Evolutionary conservation across 306 rosid genomes (phyloP).

Genomic region (Casuarina equisetifolia): DNA sequence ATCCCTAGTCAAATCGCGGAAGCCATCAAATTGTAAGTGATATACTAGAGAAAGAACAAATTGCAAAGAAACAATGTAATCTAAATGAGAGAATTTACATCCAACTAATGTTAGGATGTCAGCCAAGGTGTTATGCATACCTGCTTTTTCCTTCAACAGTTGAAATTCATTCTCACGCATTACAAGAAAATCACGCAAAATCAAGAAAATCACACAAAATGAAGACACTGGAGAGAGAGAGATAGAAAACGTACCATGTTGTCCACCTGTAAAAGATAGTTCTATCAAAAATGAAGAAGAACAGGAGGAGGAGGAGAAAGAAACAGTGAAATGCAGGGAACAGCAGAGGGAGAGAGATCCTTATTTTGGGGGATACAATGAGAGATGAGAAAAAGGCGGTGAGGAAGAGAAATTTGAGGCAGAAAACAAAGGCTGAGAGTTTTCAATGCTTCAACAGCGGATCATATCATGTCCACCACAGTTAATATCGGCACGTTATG

Average conservation of each 20-base stretch:
- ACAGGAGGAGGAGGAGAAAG: conserved; percentile 18
- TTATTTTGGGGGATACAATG: conserved; percentile 42
- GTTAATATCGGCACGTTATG: not conserved
- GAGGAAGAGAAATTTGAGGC: conserved; percentile 61
- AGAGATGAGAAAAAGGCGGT: conserved; percentile 55
- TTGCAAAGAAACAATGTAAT: not conserved
- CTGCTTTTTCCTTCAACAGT: not conserved
- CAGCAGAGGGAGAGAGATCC: conserved; percentile 55
- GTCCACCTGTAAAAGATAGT: conserved; percentile 27
- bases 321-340: conserved; percentile 26
- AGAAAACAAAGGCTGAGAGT: conserved; percentile 57
- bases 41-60: not conserved
- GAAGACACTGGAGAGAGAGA: conserved; percentile 8
- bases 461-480: conserved; percentile 30
- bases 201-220: conserved; percentile 14
- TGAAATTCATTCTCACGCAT: not conserved
- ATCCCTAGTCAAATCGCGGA: not conserved
- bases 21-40: not conserved
- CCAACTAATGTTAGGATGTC: not conserved
- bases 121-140: not conserved
- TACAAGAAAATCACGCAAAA: conserved; percentile 13
- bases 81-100: not conserved
- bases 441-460: conserved; percentile 21
- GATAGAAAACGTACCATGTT: conserved; percentile 61
- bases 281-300: conserved; percentile 42